phyloP scores from a whole-genome alignment of 352 stramenopile genomes.

The Pythium utonaiense region DNA sequence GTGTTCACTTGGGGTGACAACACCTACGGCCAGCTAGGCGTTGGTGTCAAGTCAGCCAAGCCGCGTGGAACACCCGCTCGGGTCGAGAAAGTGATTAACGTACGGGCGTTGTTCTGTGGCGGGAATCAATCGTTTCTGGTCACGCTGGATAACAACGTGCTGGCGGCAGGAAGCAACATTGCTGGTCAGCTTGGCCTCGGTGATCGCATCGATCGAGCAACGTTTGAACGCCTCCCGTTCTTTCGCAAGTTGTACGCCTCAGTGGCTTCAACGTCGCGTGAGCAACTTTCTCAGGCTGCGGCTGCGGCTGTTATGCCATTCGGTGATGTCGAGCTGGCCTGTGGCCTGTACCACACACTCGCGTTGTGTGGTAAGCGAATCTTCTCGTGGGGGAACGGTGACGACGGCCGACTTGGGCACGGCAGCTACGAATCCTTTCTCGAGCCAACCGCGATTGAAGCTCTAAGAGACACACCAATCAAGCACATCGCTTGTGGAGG shows the following conservation, averaged over 20 bases:
- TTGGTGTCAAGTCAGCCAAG: constrained; percentile 31
- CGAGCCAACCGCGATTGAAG: constrained; percentile 34
- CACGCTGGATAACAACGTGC: constrained; percentile 44
- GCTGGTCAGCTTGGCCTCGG: constrained; percentile 57
- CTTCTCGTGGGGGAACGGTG: constrained; percentile 61
- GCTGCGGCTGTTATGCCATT: constrained; percentile 7
- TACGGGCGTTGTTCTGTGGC: constrained; percentile 42
- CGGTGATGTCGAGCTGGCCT: constrained; percentile 41
- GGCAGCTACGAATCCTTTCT: constrained; percentile 39
- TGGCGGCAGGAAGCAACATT: constrained; percentile 61
- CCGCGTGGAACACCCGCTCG: constrained; percentile 33
- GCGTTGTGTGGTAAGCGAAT: constrained; percentile 37
- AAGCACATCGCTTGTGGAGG: constrained; percentile 47
- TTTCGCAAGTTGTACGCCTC: constrained; percentile 36
- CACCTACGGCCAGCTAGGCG: constrained; percentile 49
- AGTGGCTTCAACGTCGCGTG: background rate
- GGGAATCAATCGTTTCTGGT: constrained; percentile 64
- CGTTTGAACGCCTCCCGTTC: constrained; percentile 50
- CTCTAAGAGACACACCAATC: constrained; percentile 33
- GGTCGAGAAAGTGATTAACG: constrained; percentile 49
- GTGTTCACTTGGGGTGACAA: constrained; percentile 73
- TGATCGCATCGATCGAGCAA: constrained; percentile 37
- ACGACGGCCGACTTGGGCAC: constrained; percentile 62
- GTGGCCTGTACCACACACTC: constrained; percentile 58
- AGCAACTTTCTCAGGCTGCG: constrained; percentile 7